A percentile compares a stretch with the other conserved stretches of the same genome.
These are phyloP conservation scores for Ogataea saltuana DNA, from an alignment of 805 yeast species.

Conservation along the genomic window DNA sequence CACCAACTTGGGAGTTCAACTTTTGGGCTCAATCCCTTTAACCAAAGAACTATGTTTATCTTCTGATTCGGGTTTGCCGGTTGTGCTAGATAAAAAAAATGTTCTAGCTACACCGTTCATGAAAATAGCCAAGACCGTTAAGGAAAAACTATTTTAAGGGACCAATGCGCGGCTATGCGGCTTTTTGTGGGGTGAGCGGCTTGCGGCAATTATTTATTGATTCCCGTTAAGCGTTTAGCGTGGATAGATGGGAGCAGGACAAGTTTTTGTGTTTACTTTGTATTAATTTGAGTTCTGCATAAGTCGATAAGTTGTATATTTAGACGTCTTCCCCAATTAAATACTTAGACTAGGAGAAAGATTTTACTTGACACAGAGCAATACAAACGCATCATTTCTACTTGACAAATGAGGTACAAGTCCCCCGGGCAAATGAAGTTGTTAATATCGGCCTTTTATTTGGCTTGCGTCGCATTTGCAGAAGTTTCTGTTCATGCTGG, in stretches of 20 bases:
- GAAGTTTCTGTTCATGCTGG: slow-evolving; percentile 4
- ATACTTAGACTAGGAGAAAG: too few relatives aligned
- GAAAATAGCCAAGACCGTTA: slow-evolving; percentile 8
- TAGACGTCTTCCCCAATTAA: too few relatives aligned
- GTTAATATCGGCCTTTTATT: slow-evolving; percentile 12
- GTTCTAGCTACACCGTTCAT: slow-evolving; percentile 29
- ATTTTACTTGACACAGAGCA: background rate
- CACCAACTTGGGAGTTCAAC: slow-evolving; percentile 44
- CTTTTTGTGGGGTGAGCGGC: slow-evolving; percentile 3
- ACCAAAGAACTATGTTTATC: slow-evolving; percentile 56
- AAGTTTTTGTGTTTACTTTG: slow-evolving; percentile 1
- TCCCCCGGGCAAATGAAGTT: slow-evolving; percentile 15
- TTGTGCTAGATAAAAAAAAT: slow-evolving; percentile 45
- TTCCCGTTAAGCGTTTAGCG: slow-evolving; percentile 5
- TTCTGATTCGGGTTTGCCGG: slow-evolving; percentile 68
- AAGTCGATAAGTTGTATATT: too few relatives aligned
- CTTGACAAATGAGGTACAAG: background rate
- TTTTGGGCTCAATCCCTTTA: slow-evolving; percentile 70
- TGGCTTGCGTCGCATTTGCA: slow-evolving; percentile 13
- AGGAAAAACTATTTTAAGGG: slow-evolving; percentile 5
- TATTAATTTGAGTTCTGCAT: too few relatives aligned
- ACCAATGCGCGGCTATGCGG: slow-evolving; percentile 14
- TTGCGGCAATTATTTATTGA: too few relatives aligned
- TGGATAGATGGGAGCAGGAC: background rate
- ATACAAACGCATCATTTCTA: background rate